Evolutionary conservation across 768 basidiomycete species (phyloP), one percentile per base, ranked within the genome.

Genomic region (Tulasnella sp.): DNA sequence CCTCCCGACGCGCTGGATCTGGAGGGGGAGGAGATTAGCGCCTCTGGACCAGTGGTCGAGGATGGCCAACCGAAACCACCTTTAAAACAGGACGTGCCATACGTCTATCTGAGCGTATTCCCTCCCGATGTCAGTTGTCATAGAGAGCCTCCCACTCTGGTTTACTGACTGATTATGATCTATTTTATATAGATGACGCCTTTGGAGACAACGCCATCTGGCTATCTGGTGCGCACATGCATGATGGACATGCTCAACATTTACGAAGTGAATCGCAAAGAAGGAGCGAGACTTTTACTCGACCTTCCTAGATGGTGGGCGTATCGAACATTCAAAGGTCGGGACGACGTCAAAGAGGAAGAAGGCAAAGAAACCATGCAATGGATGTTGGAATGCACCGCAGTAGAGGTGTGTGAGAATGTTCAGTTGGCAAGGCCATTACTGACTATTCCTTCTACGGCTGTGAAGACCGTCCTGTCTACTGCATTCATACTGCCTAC

Each of bases 241-340:
- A 70, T 96, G 9, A 71, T 81, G 5, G 92, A 97, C 67, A 78
- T 84, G 19, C 71, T 96, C 43, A 81, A 90, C 59, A 85, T 97
- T 15, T 98, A 89, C 66, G 94, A 98, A 69, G 80, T 96, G 51
- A 98, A 99, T 70, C 81, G 96, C 56, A 96, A 94, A 69, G 96
- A 99, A 66, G 87, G 85, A 64, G 93, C 96, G 1, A 77, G 87
- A 2, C 73, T 97, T 7, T 75, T 98, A 4, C 77, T 96, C 46
- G 85, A 91, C 68, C 84, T 87, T 56, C 87, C 89, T 1, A 85
- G 83, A 66, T 96, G 92, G 87, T 80, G 83, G 57, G 67, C 82
- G 3, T 74, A 78, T 2, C 90, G 89, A 3, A 91, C 91, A 0
- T 97, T 97, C 78, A 89, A 85, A 65, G 80, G 84, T 5, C 81